Evolutionary conservation across 805 yeast genomes (phyloP).

Genomic region (Sugiyamaella americana): DNA sequence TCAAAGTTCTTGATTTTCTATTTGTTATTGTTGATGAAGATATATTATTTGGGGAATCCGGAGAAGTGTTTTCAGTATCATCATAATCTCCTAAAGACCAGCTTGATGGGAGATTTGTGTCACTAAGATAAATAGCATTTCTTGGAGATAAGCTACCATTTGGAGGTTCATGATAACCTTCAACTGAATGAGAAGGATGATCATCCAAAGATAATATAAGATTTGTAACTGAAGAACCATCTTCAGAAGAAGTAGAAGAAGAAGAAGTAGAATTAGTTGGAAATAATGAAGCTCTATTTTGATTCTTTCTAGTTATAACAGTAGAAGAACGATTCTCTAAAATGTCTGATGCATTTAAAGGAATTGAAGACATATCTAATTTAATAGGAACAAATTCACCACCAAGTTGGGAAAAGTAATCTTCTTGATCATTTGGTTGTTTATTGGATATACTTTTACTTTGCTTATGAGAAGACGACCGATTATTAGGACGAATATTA

Average conservation of each 20-base stretch:
- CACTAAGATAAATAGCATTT: constrained; percentile 15
- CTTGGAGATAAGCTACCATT: constrained; percentile 3
- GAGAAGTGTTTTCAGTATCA: neutral
- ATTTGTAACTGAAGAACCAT: neutral
- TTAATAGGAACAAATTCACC: constrained; percentile 12
- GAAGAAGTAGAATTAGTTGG: neutral
- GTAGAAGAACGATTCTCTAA: neutral
- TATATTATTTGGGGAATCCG: neutral
- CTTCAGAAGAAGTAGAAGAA: neutral
- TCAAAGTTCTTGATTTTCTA: neutral
- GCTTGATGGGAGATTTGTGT: constrained; percentile 5
- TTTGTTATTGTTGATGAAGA: neutral
- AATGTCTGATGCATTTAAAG: neutral
- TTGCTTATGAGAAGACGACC: neutral
- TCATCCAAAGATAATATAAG: constrained; percentile 3
- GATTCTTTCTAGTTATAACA: neutral
- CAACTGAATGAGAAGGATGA: neutral
- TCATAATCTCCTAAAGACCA: constrained; percentile 5
- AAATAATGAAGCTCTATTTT: neutral
- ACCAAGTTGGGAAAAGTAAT: neutral
- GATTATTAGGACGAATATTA: neutral
- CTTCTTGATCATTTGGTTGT: neutral
- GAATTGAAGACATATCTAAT: constrained; percentile 10
- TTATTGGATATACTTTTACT: neutral
- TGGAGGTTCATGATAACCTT: neutral